Evolutionary conservation across 2,329 filamentous ascomycete genomes (phyloP), one percentile per base, ranked within the genome.

Genomic region (Emmonsiellopsis sp.): DNA sequence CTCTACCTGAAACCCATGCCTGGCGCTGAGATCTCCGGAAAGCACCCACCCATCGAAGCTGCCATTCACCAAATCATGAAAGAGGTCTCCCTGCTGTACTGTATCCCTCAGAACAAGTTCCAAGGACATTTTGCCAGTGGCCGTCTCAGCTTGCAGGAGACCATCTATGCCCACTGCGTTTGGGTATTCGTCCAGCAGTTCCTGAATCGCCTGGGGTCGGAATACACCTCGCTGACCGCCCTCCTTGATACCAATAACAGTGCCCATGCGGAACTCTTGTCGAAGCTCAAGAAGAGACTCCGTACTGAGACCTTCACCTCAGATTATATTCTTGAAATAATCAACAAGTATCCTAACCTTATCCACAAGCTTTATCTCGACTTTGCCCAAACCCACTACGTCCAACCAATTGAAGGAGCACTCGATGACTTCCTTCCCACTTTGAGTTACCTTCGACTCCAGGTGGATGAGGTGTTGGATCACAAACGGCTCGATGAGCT

Each of bases 31-130:
- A 77, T 79, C 53, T 74, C 75, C 8, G 68, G 72, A 56, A 79
- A 77, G 59, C 76, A 80, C 67, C 91, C 92, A 40, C 86, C 90
- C 0, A 89, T 97, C 61, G 89, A 96, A 64, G 86, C 92, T 61
- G 93, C 92, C 2, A 95, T 98, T 60, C 88, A 96, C 73, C 93
- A 98, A 73, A 96, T 98, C 75, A 95, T 93, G 76, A 97, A 97
- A 79, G 93, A 98, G 71, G 86, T 95, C 49, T 97, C 93, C 1
- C 81, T 98, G 55, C 79, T 98, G 14, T 98, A 97, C 82, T 98
- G 93, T 70, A 87, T 98, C 61, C 93, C 93, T 11, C 92, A 95
- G 71, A 98, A 95, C 79, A 93, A 91, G 72, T 89, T 98, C 70
- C 92, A 96, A 72, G 77, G 79, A 55, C 82, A 95, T 62, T 98